Evolutionary conservation across 2,329 filamentous ascomycete genomes (phyloP), one percentile per base, ranked within the genome.

Genomic region (Trichoderma polysporum): DNA sequence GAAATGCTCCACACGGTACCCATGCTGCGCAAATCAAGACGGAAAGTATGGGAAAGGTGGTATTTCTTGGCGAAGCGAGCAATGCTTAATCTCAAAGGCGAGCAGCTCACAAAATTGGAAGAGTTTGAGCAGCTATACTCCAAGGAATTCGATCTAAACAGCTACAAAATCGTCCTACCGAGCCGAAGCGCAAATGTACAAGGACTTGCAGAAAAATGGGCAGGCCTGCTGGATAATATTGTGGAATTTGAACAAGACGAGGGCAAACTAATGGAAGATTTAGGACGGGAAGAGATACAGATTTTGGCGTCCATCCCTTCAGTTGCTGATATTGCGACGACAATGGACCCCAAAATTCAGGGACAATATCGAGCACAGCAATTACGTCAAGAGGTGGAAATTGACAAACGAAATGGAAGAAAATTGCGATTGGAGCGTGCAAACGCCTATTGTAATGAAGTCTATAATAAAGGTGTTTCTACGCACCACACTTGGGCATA

Each of bases 91-190:
- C 80, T 81, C 69, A 97, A 93, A 68, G 97, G 81, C 77, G 8
- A 90, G 91, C 7, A 97, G 83, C 95, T 95, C 98, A 72, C 84
- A 80, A 59, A 97, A n/a, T 69, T 53, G 22, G 63, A 45, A 19
- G 27, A 27, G 17, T 58, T 66, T 45, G 19, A 50, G 10, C 13
- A 31, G 29, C 39, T 29, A 27, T 66, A 50, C 27, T 15, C 54
- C 22, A 19, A 39, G 9, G 17, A 47, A 25, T 47, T 64, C 27
- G 59, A 69, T 6, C 47, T 73, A 1, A 68, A 66, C 9, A 17
- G 25, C 10, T 69, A 71, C 47, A 74, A 73, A 54, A 54, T 74
- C 17, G 67, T 68, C 4, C 39, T 70, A 4, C 69, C 70, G 8
- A 66, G 50, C 19, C 39, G n/a, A 19, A 60, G 70, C n/a, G 52